Evolutionary conservation across 495 filamentous ascomycete species (phyloP).

Genomic region (Penicillium cataractarum): DNA sequence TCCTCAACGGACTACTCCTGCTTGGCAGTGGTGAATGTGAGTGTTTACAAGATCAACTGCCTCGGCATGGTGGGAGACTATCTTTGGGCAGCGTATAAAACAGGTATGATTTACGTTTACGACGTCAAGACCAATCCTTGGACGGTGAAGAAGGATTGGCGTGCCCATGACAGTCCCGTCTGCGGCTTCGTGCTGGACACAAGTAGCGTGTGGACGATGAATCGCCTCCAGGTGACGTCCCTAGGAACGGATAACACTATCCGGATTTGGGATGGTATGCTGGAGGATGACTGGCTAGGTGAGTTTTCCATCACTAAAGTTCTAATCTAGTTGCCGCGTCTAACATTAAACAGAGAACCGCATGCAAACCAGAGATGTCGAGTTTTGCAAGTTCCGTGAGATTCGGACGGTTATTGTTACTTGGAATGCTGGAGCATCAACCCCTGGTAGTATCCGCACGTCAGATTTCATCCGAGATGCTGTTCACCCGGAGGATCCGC

Average conservation of each 20-base stretch:
- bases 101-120: conserved; percentile 93
- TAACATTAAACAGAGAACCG: conserved; percentile 62
- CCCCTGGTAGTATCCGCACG: conserved; percentile 79
- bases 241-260: conserved; percentile 86
- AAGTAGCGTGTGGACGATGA: conserved; percentile 84
- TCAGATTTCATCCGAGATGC: conserved; percentile 76
- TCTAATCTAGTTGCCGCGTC: conserved; percentile 10
- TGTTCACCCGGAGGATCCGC: conserved; percentile 68
- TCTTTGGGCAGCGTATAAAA: conserved; percentile 94
- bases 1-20: conserved; percentile 75
- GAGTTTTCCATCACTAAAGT: conserved; percentile 23
- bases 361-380: conserved; percentile 79
- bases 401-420: conserved; percentile 79
- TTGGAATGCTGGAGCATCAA: conserved; percentile 95
- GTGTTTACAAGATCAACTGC: conserved; percentile 93
- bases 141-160: conserved; percentile 92
- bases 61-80: conserved; percentile 80
- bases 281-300: conserved; percentile 92
- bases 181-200: conserved; percentile 75
- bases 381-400: conserved; percentile 84
- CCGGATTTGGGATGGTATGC: conserved; percentile 88
- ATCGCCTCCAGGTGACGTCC: conserved; percentile 83
- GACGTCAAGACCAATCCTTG: conserved; percentile 82
- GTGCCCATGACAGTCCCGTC: conserved; percentile 82
- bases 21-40: conserved; percentile 76